Evolutionary conservation across 129 eudicot species (phyloP), one percentile per base, ranked within the genome.

Genomic region (Helianthus annuus): DNA sequence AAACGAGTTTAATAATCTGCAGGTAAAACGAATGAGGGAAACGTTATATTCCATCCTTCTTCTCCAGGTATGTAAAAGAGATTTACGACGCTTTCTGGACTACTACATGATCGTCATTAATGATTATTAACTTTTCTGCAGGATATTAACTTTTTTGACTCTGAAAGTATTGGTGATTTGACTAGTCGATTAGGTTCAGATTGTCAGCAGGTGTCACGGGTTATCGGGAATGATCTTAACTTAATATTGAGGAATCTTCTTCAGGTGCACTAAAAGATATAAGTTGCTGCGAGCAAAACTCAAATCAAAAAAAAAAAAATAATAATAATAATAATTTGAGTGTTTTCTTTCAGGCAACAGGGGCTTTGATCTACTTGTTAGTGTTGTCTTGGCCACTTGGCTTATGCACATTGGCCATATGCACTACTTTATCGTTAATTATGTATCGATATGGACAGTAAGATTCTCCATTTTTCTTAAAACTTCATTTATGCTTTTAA

Each of bases 131-230:
- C 77, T 46, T 68, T 70, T 70, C 66, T 79, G 85, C 77, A 94
- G 99, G 97, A 94, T 66, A 88, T 94, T 61, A 78, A 93, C 59
- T 94, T 88, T 83, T 94, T 94, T 66, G 99, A 94, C 82, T 77
- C 87, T 69, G 86, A 85, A 85, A 94, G 97, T 74, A 89, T 94
- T 82, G 99, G 99, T 49, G 97, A 85, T 82, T 85, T 90, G 83
- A 94, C 99, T 14, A 94, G 99, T 83, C 80, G 99, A 81, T 89
- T 94, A 65, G 97, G 99, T 69, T 89, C 99, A 69, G 99, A 94
- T 73, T 94, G 99, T 81, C 97, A 90, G 73, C 99, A 94, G 70
- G 99, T 94, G 57, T 94, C 99, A 42, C 97, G 99, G 64, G 96
- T 94, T 76, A 94, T 94, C 46, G 99, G 99, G 75, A 94, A 90